These are phyloP conservation scores for Ophiostoma ips DNA, from an alignment of 2,329 filamentous ascomycete genomes.

Conservation along the genomic window DNA sequence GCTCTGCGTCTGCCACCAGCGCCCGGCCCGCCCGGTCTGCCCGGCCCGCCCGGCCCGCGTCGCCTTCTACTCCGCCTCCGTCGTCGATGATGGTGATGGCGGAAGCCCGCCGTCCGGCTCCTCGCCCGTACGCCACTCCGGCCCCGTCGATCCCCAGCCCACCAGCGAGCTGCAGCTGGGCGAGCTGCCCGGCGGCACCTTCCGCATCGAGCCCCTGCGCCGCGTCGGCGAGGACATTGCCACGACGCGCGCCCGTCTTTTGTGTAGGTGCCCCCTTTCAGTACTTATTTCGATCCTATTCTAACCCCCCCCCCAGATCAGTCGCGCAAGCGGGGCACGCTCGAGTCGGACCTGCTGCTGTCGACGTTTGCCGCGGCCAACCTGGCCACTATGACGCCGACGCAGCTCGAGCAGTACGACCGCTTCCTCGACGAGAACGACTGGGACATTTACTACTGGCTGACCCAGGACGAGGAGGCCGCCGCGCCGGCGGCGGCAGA, in stretches of 20 bases:
- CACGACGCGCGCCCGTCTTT: slow-evolving; percentile 79
- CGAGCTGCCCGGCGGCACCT: slow-evolving; percentile 74
- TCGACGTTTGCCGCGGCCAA: slow-evolving; percentile 83
- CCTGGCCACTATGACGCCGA: slow-evolving; percentile 56
- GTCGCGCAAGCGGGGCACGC: slow-evolving; percentile 86
- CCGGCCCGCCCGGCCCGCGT: background rate
- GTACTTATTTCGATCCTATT: background rate
- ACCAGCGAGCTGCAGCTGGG: slow-evolving; percentile 58
- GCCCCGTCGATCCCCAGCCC: slow-evolving; percentile 18
- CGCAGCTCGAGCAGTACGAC: slow-evolving; percentile 75
- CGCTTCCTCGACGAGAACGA: slow-evolving; percentile 95
- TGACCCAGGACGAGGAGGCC: slow-evolving; percentile 59
- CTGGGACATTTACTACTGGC: slow-evolving; percentile 99
- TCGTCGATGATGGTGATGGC: too few relatives aligned
- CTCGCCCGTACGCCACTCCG: slow-evolving; percentile 7
- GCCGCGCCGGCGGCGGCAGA: background rate
- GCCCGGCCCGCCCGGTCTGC: background rate
- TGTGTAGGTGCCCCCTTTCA: slow-evolving; percentile 31
- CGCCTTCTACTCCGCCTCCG: slow-evolving; percentile 1
- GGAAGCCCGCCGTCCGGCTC: background rate
- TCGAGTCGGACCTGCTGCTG: slow-evolving; percentile 90
- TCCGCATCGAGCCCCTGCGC: slow-evolving; percentile 81
- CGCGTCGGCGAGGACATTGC: slow-evolving; percentile 68
- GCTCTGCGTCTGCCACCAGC: slow-evolving; percentile 1
- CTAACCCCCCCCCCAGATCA: slow-evolving; percentile 50